Evolutionary conservation across 2,329 filamentous ascomycete species (phyloP).

Genomic region (Penicillium sp.): DNA sequence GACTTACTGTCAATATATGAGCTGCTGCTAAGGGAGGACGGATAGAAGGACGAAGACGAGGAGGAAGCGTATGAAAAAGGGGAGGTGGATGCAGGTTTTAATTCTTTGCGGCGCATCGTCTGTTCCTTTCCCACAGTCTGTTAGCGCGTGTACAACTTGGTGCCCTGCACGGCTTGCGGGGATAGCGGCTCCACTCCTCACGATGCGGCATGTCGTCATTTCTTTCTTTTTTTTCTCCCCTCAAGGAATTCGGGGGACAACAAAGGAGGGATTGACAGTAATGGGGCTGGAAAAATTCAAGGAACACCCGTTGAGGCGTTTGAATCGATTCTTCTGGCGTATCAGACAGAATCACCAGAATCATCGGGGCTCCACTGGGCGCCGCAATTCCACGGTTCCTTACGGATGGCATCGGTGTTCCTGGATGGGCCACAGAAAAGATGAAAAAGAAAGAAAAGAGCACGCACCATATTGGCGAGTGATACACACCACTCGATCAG

Average conservation of each 20-base stretch:
- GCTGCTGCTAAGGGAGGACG: slow-evolving; percentile 34
- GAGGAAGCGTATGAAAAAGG: slow-evolving; percentile 27
- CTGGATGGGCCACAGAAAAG: neutral
- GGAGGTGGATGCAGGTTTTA: slow-evolving; percentile 24
- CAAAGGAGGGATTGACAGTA: neutral
- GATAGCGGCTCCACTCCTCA: neutral
- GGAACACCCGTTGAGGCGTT: neutral
- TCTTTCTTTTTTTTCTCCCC: neutral
- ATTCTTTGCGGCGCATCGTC: slow-evolving; percentile 17
- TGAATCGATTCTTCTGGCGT: neutral
- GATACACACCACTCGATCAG: neutral
- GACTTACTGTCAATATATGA: slow-evolving; percentile 25
- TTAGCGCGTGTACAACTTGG: neutral
- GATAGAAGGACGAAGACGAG: slow-evolving; percentile 35
- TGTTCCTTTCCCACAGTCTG: neutral
- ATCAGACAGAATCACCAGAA: neutral
- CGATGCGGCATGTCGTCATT: slow-evolving; percentile 9
- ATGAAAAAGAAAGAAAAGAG: neutral
- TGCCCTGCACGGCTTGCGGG: neutral
- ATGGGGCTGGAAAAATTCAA: neutral
- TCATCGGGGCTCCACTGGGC: slow-evolving; percentile 6
- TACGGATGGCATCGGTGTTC: slow-evolving; percentile 12
- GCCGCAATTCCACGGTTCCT: slow-evolving; percentile 7
- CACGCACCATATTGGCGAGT: neutral
- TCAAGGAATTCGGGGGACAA: neutral